Evolutionary conservation across 768 basidiomycete genomes (phyloP).

Genomic region (Boletus reticuloceps): DNA sequence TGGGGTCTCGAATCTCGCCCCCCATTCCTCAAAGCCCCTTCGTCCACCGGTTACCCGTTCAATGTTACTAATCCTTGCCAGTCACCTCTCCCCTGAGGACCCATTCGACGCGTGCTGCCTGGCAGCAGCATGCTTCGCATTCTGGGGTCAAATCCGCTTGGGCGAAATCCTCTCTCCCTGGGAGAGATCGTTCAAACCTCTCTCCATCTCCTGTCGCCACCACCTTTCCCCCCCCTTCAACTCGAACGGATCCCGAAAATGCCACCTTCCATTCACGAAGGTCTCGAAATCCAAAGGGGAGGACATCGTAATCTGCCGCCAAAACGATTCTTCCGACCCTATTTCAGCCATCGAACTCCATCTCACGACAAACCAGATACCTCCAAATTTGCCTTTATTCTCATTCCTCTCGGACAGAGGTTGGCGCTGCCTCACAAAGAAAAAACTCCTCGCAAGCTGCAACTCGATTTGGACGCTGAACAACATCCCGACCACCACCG

Average conservation of each 20-base stretch:
- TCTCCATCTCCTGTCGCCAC: rapidly evolving
- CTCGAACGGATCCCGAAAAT: neutral
- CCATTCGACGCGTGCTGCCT: neutral
- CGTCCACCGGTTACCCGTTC: conserved; percentile 19
- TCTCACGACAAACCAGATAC: conserved; percentile 1
- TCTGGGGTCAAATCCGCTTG: conserved; percentile 1
- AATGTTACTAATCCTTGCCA: conserved; percentile 17
- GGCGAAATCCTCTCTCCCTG: neutral
- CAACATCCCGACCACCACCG: no score
- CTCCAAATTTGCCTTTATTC: neutral
- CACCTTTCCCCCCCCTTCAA: neutral
- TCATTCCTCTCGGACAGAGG: neutral
- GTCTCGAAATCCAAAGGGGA: conserved; percentile 21
- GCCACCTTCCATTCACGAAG: conserved; percentile 17
- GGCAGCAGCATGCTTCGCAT: neutral
- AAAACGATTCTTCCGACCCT: conserved; percentile 21
- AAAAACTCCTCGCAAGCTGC: neutral
- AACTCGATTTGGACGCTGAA: neutral
- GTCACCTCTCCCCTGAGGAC: neutral
- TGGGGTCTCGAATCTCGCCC: neutral
- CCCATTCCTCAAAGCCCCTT: neutral
- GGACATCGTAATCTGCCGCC: conserved; percentile 32
- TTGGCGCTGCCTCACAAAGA: neutral
- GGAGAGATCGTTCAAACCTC: neutral
- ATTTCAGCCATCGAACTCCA: conserved; percentile 14